Conservation (phyloP, 108 stramenopile genomes). For the Nitzschia palea region DNA sequence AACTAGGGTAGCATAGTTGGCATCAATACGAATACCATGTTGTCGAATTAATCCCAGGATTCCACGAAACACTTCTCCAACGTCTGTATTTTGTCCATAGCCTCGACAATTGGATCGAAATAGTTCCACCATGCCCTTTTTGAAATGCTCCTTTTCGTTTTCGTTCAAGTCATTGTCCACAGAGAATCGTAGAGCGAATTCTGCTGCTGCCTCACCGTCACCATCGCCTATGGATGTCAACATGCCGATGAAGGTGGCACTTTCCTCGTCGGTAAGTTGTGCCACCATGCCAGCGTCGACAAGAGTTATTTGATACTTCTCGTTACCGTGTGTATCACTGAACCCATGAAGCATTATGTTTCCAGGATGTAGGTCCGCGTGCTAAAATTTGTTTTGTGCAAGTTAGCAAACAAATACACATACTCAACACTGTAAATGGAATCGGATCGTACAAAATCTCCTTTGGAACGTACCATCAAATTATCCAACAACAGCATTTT, state of each 20-base stretch:
- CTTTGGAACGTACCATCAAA: constrained; percentile 52
- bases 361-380: constrained; percentile 84
- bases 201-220: constrained; percentile 63
- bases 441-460: too few species aligned
- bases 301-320: constrained; percentile 40
- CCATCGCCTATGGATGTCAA: constrained; percentile 69
- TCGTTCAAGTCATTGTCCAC: constrained; percentile 33
- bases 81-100: constrained; percentile 74
- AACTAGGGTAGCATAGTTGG: constrained; percentile 86
- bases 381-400: too few species aligned
- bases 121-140: constrained; percentile 52
- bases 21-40: constrained; percentile 70
- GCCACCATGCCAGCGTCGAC: constrained; percentile 94
- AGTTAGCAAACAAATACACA: too few species aligned
- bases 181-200: constrained; percentile 63
- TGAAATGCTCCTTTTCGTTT: constrained; percentile 45
- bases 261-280: constrained; percentile 60
- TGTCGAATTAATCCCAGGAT: constrained; percentile 61
- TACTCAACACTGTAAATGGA: too few species aligned
- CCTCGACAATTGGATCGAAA: constrained; percentile 67
- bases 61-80: constrained; percentile 73
- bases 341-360: constrained; percentile 26
- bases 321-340: not conserved
- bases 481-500: constrained; percentile 88
- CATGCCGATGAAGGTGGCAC: constrained; percentile 70